These are phyloP conservation scores for Lablab purpureus DNA, from an alignment of 306 rosid genomes.

Conservation along the genomic window DNA sequence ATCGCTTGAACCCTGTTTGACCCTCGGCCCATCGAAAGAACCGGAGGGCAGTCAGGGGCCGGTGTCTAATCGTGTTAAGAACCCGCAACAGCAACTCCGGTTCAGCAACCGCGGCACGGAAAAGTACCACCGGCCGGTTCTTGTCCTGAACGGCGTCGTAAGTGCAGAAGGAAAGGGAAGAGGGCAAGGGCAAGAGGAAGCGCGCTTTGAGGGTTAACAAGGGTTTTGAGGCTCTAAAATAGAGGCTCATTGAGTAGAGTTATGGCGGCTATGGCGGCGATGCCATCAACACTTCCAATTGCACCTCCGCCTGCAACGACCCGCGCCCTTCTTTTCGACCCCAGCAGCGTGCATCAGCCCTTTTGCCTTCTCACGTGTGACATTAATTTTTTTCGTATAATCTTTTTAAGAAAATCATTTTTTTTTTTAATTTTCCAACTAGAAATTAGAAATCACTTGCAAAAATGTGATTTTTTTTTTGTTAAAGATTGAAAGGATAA, in stretches of 20 bases:
- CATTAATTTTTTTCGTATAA: too few species aligned
- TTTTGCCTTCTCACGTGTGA: too few species aligned
- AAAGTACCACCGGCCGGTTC: slow-evolving; percentile 45
- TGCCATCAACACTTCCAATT: slow-evolving; percentile 35
- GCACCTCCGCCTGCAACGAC: neutral
- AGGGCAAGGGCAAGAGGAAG: slow-evolving; percentile 49
- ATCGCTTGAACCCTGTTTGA: slow-evolving; percentile 57
- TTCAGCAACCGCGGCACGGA: slow-evolving; percentile 60
- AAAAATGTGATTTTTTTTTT: too few species aligned
- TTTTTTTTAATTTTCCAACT: too few species aligned
- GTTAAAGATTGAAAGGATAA: too few species aligned
- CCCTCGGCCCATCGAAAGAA: slow-evolving; percentile 72
- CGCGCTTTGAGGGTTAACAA: slow-evolving; percentile 56
- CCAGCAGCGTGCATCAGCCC: too few species aligned
- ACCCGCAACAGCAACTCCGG: slow-evolving; percentile 64
- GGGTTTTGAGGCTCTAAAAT: slow-evolving; percentile 53
- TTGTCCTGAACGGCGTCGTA: slow-evolving; percentile 49
- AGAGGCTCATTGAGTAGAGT: slow-evolving; percentile 73
- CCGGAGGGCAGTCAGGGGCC: slow-evolving; percentile 67
- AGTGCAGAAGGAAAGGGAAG: slow-evolving; percentile 41
- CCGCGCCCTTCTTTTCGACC: neutral
- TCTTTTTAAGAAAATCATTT: too few species aligned
- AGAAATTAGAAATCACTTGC: too few species aligned
- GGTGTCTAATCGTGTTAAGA: slow-evolving; percentile 53
- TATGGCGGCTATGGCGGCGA: slow-evolving; percentile 15